Conservation (phyloP, 1,139 yeast species). For the Saccharomyces hybrid region DNA sequence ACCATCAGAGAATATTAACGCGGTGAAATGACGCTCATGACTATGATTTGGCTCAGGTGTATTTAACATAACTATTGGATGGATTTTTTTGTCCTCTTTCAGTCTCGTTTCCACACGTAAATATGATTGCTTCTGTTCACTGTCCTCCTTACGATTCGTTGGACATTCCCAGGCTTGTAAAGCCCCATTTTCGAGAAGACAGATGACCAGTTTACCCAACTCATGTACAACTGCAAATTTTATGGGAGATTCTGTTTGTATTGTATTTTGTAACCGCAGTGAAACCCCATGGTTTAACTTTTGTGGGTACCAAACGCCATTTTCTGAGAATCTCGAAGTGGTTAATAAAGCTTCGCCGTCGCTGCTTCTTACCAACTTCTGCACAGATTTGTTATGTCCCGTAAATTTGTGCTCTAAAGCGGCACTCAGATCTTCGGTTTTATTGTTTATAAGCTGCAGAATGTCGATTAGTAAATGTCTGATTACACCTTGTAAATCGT, state of each 20-base stretch:
- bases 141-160: conserved; percentile 10
- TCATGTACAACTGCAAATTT: conserved; percentile 47
- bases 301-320: conserved; percentile 53
- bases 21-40: conserved; percentile 36
- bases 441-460: conserved; percentile 14
- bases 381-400: conserved; percentile 79
- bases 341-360: conserved; percentile 54
- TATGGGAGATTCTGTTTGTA: conserved; percentile 36
- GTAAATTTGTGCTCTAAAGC: conserved; percentile 50
- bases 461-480: conserved; percentile 40
- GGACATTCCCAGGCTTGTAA: conserved; percentile 62
- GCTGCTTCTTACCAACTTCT: conserved; percentile 53
- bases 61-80: conserved; percentile 38
- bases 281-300: conserved; percentile 26
- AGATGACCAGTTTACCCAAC: conserved; percentile 43
- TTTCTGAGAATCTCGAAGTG: conserved; percentile 44
- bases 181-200: conserved; percentile 34
- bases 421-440: conserved; percentile 16
- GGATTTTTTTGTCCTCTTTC: conserved; percentile 10
- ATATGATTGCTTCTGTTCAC: conserved; percentile 18
- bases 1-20: conserved; percentile 35
- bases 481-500: conserved; percentile 44
- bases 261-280: conserved; percentile 29
- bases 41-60: conserved; percentile 39
- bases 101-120: conserved; percentile 12